Evolutionary conservation across 768 basidiomycete genomes (phyloP).

Genomic region (Sarcomyxa edulis): DNA sequence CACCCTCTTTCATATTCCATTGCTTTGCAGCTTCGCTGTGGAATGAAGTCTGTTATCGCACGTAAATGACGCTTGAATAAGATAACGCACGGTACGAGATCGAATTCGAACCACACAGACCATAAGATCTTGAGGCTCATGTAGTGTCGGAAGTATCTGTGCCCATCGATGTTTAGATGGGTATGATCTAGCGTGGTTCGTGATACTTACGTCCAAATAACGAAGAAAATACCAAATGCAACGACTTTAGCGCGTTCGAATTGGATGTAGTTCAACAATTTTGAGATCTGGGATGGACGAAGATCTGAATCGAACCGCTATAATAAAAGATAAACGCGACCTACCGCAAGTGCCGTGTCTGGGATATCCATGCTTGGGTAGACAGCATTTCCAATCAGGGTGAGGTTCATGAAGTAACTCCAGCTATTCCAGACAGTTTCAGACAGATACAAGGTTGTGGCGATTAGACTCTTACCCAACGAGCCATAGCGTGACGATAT

Average conservation of each 20-base stretch:
- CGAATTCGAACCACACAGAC: slow-evolving; percentile 80
- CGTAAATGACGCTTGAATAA: not conserved
- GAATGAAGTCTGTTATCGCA: slow-evolving; percentile 2
- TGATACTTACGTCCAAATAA: slow-evolving; percentile 72
- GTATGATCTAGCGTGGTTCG: too few species aligned
- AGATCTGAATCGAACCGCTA: not conserved
- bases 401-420: slow-evolving; percentile 80
- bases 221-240: slow-evolving; percentile 60
- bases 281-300: slow-evolving; percentile 57
- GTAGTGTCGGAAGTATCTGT: slow-evolving; percentile 91
- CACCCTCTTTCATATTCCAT: slow-evolving; percentile 59
- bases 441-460: slow-evolving; percentile 6
- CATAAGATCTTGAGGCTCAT: slow-evolving; percentile 82
- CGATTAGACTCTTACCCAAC: slow-evolving; percentile 66
- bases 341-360: slow-evolving; percentile 82
- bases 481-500: slow-evolving; percentile 92
- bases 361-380: slow-evolving; percentile 98
- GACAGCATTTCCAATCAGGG: slow-evolving; percentile 84
- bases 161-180: too few species aligned
- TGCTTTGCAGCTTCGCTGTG: slow-evolving; percentile 46
- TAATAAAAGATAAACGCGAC: slow-evolving; percentile 22
- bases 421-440: too few species aligned
- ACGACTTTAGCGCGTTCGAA: slow-evolving; percentile 57
- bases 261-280: slow-evolving; percentile 84
- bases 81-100: slow-evolving; percentile 66